Conservation (phyloP, 1,139 yeast species). For the Geotrichum carabidarum region DNA sequence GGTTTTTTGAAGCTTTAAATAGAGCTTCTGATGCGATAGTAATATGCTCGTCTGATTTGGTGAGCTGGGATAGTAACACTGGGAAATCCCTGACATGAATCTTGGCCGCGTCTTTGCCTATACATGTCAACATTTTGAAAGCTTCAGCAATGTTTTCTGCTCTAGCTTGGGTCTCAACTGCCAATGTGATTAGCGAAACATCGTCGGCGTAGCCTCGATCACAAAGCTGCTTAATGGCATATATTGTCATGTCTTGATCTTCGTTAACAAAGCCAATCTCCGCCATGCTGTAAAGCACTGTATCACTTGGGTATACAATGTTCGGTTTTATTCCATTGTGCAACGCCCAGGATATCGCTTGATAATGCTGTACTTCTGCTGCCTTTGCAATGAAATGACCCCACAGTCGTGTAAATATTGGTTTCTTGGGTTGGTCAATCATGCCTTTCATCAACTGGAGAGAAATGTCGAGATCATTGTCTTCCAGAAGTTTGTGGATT, state of each 20-base stretch:
- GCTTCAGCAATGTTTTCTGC: slow-evolving; percentile 2
- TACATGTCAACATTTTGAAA: slow-evolving; percentile 3
- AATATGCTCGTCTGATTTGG: neutral
- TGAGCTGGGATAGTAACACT: neutral
- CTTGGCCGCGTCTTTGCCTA: slow-evolving; percentile 10
- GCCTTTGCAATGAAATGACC: slow-evolving; percentile 33
- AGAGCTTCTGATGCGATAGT: slow-evolving; percentile 1
- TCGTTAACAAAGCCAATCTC: slow-evolving; percentile 29
- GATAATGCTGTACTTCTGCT: slow-evolving; percentile 26
- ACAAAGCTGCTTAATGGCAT: slow-evolving; percentile 11
- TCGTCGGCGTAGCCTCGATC: slow-evolving; percentile 11
- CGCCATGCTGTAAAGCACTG: slow-evolving; percentile 29
- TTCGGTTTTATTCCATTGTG: slow-evolving; percentile 34
- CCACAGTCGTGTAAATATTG: slow-evolving; percentile 35
- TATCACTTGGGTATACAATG: slow-evolving; percentile 32
- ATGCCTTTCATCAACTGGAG: slow-evolving; percentile 29
- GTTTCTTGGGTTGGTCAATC: slow-evolving; percentile 9
- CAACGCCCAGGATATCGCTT: slow-evolving; percentile 32
- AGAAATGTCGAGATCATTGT: slow-evolving; percentile 33
- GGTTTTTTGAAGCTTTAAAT: neutral
- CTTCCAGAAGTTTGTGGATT: slow-evolving; percentile 27
- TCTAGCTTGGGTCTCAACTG: slow-evolving; percentile 9
- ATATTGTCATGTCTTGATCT: slow-evolving; percentile 20
- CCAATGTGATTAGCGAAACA: slow-evolving; percentile 4
- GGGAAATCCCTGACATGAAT: slow-evolving; percentile 12